These are phyloP conservation scores for Lactifluus subvellereus DNA, from an alignment of 768 basidiomycete species.

Conservation along the genomic window DNA sequence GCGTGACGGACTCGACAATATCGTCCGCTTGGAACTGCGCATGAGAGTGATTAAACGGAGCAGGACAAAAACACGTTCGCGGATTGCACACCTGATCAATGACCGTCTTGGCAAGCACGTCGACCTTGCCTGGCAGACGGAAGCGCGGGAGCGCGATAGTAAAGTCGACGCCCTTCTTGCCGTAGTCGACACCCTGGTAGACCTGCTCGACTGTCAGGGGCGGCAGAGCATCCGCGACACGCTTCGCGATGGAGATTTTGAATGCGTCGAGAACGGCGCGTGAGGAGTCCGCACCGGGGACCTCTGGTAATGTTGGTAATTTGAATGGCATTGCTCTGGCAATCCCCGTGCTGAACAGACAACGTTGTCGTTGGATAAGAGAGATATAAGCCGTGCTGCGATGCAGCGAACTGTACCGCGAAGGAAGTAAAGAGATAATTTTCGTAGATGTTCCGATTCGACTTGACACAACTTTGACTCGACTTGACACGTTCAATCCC, in stretches of 20 bases:
- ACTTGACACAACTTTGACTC: background rate
- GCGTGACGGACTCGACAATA: slow-evolving; percentile 62
- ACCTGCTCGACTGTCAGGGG: slow-evolving; percentile 67
- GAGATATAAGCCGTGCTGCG: slow-evolving; percentile 8
- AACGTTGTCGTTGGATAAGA: background rate
- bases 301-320: slow-evolving; percentile 36
- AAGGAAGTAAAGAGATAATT: slow-evolving; percentile 10
- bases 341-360: background rate
- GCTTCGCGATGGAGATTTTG: slow-evolving; percentile 73
- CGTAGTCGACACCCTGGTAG: slow-evolving; percentile 81
- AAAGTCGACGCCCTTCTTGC: slow-evolving; percentile 92
- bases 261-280: slow-evolving; percentile 69
- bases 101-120: slow-evolving; percentile 70
- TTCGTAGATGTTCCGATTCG: background rate
- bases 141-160: slow-evolving; percentile 90
- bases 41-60: background rate
- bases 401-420: slow-evolving; percentile 9
- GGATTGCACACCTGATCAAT: slow-evolving; percentile 49
- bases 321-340: slow-evolving; percentile 13
- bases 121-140: slow-evolving; percentile 75
- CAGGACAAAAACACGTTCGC: too few species aligned
- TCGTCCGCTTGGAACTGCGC: slow-evolving; percentile 78
- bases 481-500: background rate
- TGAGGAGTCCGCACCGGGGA: slow-evolving; percentile 53
- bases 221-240: slow-evolving; percentile 59